Evolutionary conservation across 164 flowering plant species (phyloP), one percentile per base, ranked within the genome.

Genomic region (Saururus chinensis): DNA sequence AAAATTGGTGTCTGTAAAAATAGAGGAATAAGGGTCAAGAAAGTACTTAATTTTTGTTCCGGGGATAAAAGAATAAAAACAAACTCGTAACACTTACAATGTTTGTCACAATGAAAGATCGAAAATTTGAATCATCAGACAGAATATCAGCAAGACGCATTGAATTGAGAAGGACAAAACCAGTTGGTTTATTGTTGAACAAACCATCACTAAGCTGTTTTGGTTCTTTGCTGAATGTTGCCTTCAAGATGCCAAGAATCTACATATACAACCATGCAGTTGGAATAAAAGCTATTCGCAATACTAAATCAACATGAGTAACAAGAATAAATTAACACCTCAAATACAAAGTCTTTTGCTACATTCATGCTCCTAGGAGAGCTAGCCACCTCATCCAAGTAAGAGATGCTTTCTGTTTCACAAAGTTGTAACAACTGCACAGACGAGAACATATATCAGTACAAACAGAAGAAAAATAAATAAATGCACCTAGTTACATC

Each of bases 41-140:
- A 20, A 17, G 53, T 7, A 20, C n/a, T 8, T 24, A 20, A 12
- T 21, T 1, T 59, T 26, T n/a, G 42, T 62, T 11, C 19, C 64
- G 59, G 6, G 37, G 2, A 30, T 59, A 20, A 20, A 58, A 53
- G 30, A 63, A 45, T 45, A 26, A 23, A 53, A 26, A n/a, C 21
- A 41, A 35, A 52, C 25, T 30, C 25, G 42, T 13, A 60, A 25
- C n/a, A 37, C 97, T 82, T 82, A 91, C 99, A 75, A 86, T 84
- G 68, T 82, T 66, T n/a, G 71, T 23, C 30, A 87, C 89, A 53
- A 95, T 77, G 64, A 76, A 84, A 23, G 91, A 76, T 64, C 95
- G 77, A 66, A 91, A 91, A 73, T 91, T 95, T 63, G 99, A 91
- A 82, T 95, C 99, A 80, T 95, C 99, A 19, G 99, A 89, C 68